Percentiles rank a stretch among this genome's conserved stretches.
These are phyloP conservation scores for Penicillium mononematosum DNA, from an alignment of 495 filamentous ascomycete species.

Conservation along the genomic window DNA sequence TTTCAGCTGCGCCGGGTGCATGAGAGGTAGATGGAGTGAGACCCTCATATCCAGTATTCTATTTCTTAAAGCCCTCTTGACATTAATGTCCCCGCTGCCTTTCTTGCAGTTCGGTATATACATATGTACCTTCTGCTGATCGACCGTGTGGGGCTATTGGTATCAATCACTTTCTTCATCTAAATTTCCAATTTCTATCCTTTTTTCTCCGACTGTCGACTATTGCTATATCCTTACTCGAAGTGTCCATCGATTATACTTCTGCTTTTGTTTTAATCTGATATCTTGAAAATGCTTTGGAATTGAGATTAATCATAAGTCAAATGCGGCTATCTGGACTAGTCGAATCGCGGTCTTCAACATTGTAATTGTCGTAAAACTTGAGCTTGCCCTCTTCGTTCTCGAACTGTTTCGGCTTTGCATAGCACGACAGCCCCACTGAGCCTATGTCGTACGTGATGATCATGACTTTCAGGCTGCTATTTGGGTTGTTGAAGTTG, in stretches of 20 bases:
- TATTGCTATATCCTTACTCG: background rate
- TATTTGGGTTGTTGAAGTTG: too few species aligned
- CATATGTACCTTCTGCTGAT: constrained; percentile 2
- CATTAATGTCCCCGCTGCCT: background rate
- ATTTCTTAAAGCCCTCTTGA: background rate
- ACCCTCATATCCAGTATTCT: background rate
- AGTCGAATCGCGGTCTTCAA: too few species aligned
- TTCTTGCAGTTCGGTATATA: background rate
- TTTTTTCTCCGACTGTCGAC: background rate
- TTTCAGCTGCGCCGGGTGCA: constrained; percentile 11
- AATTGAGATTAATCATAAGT: too few species aligned
- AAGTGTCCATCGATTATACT: background rate
- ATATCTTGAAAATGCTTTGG: too few species aligned
- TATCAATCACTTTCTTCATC: background rate
- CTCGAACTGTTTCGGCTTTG: too few species aligned
- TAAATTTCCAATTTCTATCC: background rate
- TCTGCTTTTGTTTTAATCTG: background rate
- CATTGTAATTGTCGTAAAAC: too few species aligned
- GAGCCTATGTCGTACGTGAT: too few species aligned
- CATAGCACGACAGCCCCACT: too few species aligned
- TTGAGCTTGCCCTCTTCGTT: too few species aligned
- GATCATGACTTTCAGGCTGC: too few species aligned
- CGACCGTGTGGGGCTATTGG: background rate
- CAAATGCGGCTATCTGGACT: too few species aligned
- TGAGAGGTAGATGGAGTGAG: background rate